phyloP scores from a whole-genome alignment of 257 asterid genomes.

The Paraleonurus japonicus region DNA sequence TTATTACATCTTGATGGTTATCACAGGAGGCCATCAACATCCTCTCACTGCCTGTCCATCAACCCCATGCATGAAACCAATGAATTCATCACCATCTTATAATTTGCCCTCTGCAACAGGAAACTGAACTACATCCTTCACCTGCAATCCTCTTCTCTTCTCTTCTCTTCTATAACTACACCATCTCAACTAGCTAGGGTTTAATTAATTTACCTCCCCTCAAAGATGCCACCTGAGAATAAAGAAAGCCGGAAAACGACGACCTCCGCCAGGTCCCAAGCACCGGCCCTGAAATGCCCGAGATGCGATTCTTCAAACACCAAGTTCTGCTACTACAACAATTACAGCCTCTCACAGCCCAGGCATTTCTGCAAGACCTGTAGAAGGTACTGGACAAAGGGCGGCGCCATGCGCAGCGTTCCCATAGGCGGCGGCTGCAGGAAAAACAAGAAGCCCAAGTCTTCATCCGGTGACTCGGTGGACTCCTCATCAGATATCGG shows the following conservation, averaged over 20 bases:
- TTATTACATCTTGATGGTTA: conserved; percentile 53
- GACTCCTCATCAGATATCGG: conserved; percentile 48
- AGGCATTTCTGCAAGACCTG: conserved; percentile 97
- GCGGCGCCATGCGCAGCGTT: conserved; percentile 85
- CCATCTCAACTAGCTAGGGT: too few relatives aligned
- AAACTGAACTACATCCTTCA: conserved; percentile 37
- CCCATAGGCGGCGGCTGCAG: conserved; percentile 96
- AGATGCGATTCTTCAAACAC: conserved; percentile 91
- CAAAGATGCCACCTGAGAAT: conserved; percentile 36
- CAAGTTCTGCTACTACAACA: conserved; percentile 93
- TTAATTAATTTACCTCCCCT: neutral
- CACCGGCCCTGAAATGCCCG: conserved; percentile 65
- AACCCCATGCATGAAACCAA: conserved; percentile 77
- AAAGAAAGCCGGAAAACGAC: conserved; percentile 38
- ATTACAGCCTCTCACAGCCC: conserved; percentile 86
- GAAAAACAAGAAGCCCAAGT: conserved; percentile 68
- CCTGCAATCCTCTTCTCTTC: conserved; percentile 8
- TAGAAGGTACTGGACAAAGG: conserved; percentile 89
- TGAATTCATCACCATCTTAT: conserved; percentile 39
- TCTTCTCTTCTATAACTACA: conserved; percentile 10
- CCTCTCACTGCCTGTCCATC: conserved; percentile 33
- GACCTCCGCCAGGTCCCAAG: conserved; percentile 39
- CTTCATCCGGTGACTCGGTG: conserved; percentile 47
- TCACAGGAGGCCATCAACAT: conserved; percentile 69
- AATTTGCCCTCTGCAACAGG: conserved; percentile 52